phyloP scores from a whole-genome alignment of 257 asterid species.

The Nicotiana otophora region DNA sequence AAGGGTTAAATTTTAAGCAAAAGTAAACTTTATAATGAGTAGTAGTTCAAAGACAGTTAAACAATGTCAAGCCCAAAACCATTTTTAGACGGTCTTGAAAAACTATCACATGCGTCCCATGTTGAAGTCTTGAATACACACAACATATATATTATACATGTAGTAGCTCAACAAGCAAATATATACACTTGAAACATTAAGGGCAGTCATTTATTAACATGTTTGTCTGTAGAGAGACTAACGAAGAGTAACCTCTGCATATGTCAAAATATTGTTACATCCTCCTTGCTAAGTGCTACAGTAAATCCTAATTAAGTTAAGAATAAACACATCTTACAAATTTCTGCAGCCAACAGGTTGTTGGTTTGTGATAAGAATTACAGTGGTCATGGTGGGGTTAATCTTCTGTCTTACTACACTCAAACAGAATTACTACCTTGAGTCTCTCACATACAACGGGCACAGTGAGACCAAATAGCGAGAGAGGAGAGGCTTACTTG shows the following conservation, averaged over 20 bases:
- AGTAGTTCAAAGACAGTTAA: no score
- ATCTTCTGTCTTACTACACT: not conserved
- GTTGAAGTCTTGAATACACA: no score
- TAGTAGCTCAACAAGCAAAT: no score
- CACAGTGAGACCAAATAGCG: no score
- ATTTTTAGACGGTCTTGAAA: no score
- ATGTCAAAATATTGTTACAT: not conserved
- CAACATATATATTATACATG: no score
- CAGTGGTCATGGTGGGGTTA: not conserved
- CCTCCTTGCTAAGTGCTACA: not conserved
- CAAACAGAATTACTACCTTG: not conserved
- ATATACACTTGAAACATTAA: not conserved
- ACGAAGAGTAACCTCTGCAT: not conserved
- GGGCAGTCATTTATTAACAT: not conserved
- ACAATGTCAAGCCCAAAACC: no score
- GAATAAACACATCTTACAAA: not conserved
- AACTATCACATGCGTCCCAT: no score
- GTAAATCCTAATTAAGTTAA: not conserved
- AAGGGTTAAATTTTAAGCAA: no score
- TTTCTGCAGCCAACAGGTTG: slow-evolving; percentile 5
- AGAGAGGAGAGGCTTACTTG: not conserved
- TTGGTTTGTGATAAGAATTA: slow-evolving; percentile 2
- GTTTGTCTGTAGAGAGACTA: not conserved
- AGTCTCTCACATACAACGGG: not conserved
- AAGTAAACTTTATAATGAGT: no score